Evolutionary conservation across 2,329 filamentous ascomycete genomes (phyloP).

Genomic region (Colletotrichum tanaceti): DNA sequence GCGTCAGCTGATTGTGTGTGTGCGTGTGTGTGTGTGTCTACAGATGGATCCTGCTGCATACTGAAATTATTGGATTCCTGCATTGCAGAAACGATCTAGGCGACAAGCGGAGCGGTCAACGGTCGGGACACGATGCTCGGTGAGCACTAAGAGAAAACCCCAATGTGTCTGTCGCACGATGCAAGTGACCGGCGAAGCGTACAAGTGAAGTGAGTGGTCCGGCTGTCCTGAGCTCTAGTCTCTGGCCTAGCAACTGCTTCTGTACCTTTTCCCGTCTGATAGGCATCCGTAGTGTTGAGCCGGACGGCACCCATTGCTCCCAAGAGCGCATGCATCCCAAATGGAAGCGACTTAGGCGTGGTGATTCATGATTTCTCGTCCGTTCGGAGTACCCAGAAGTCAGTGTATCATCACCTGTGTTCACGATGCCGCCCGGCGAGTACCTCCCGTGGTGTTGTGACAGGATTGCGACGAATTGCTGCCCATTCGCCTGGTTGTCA

Average conservation of each 20-base stretch:
- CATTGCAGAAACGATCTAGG: slow-evolving; percentile 28
- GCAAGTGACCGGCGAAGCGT: slow-evolving; percentile 14
- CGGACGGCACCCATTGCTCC: neutral
- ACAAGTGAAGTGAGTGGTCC: neutral
- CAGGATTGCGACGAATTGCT: neutral
- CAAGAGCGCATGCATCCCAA: neutral
- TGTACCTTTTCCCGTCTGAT: neutral
- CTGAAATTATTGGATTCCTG: slow-evolving; percentile 31
- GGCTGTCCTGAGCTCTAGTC: neutral
- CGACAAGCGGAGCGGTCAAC: slow-evolving; percentile 12
- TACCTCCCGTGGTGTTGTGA: slow-evolving; percentile 24
- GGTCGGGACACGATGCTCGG: slow-evolving; percentile 20
- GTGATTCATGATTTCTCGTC: slow-evolving; percentile 24
- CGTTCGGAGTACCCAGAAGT: slow-evolving; percentile 4
- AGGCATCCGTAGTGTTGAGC: neutral
- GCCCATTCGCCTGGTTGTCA: slow-evolving; percentile 16
- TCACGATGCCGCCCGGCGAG: slow-evolving; percentile 31
- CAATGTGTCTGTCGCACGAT: slow-evolving; percentile 17
- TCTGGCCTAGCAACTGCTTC: neutral
- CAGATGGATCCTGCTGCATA: slow-evolving; percentile 23
- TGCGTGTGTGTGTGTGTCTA: neutral
- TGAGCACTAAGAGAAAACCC: slow-evolving; percentile 8
- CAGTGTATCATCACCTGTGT: slow-evolving; percentile 6
- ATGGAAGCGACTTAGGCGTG: neutral
- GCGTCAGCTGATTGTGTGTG: slow-evolving; percentile 1